A percentile compares a stretch with the other conserved stretches of the same genome.
Evolutionary conservation across 106 monocot species (phyloP).

Genomic region (Dendrobium nobile): DNA sequence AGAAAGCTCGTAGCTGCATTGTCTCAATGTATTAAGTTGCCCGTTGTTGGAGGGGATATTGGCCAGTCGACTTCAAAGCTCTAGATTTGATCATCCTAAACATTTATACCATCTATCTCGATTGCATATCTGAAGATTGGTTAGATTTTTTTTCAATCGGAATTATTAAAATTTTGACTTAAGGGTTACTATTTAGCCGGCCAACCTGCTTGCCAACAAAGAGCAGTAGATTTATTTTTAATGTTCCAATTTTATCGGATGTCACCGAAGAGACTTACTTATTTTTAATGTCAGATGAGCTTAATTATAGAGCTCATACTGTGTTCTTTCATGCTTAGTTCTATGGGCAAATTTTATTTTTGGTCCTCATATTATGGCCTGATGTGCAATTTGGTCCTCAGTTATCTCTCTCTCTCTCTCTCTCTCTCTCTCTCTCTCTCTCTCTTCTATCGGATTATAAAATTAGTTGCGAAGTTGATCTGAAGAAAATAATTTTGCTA

Average conservation of each 20-base stretch:
- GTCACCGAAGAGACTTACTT: no score
- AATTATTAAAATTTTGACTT: neutral
- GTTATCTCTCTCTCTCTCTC: neutral
- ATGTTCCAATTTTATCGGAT: no score
- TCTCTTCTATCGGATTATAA: no score
- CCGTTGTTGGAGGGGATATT: slow-evolving; percentile 2
- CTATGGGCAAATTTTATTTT: neutral
- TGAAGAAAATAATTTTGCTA: no score
- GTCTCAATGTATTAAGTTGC: slow-evolving; percentile 22
- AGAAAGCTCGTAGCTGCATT: slow-evolving; percentile 51
- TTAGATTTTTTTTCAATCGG: neutral
- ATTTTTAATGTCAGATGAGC: neutral
- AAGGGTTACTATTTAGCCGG: neutral
- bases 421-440: no score
- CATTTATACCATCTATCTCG: neutral
- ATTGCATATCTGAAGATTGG: no score
- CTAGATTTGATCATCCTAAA: neutral
- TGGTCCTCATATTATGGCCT: neutral
- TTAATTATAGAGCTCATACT: neutral
- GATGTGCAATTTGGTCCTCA: neutral
- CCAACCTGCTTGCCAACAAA: neutral
- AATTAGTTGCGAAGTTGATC: no score
- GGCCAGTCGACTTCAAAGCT: slow-evolving; percentile 23
- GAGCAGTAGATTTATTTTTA: neutral
- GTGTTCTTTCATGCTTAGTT: neutral